These are phyloP conservation scores for Solanum ossicruentum DNA, from an alignment of 257 asterid species.

Conservation along the genomic window DNA sequence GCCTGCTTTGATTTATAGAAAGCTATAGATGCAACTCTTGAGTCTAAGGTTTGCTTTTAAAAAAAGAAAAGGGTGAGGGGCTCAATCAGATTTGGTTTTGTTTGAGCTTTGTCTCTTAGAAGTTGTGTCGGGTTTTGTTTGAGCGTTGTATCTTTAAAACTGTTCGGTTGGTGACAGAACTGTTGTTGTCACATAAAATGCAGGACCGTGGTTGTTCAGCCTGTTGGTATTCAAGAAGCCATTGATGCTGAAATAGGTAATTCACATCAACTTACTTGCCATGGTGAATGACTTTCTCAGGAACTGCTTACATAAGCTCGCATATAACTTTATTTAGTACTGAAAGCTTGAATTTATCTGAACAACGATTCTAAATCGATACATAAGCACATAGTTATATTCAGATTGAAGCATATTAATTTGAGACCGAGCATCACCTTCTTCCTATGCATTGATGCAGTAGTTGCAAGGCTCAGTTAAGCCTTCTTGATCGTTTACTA, in stretches of 20 bases:
- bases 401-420: too few relatives aligned
- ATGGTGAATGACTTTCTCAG: too few relatives aligned
- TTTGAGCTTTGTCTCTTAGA: neutral
- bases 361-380: too few relatives aligned
- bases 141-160: neutral
- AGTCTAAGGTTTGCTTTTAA: neutral
- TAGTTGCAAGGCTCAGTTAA: too few relatives aligned
- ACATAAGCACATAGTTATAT: too few relatives aligned
- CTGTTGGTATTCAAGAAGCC: conserved; percentile 67
- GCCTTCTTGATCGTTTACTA: too few relatives aligned
- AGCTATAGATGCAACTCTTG: neutral
- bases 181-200: conserved; percentile 58
- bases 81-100: neutral
- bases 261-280: neutral
- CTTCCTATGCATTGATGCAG: too few relatives aligned
- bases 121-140: neutral
- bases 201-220: conserved; percentile 65
- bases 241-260: conserved; percentile 68
- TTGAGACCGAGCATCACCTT: too few relatives aligned
- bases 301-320: too few relatives aligned
- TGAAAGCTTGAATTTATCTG: too few relatives aligned
- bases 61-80: neutral
- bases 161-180: conserved; percentile 51
- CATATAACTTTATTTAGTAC: too few relatives aligned
- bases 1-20: neutral